A percentile compares a stretch with the other conserved stretches of the same genome.
These are phyloP conservation scores for Hortaea sp. DNA, from an alignment of 2,329 filamentous ascomycete species.

Conservation along the genomic window DNA sequence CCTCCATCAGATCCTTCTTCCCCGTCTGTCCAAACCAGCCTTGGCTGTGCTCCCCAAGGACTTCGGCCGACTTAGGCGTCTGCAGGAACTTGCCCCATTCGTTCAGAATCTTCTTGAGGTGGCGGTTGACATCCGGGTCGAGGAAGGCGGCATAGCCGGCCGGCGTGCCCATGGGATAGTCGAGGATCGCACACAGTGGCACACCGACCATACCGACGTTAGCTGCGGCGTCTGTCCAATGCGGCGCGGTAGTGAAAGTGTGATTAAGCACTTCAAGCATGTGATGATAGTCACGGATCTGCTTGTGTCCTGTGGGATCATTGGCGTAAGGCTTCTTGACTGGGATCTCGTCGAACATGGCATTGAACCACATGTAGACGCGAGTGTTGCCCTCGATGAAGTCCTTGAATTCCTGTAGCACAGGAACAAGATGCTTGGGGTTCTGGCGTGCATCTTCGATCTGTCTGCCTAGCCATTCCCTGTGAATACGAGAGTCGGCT, in stretches of 20 bases:
- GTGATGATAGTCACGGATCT: constrained; percentile 56
- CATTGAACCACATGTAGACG: constrained; percentile 55
- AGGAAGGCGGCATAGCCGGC: constrained; percentile 47
- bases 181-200: constrained; percentile 48
- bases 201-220: constrained; percentile 41
- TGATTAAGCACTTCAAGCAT: constrained; percentile 59
- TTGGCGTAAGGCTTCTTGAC: constrained; percentile 47
- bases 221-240: constrained; percentile 31
- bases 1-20: constrained; percentile 27
- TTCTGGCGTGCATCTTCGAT: constrained; percentile 46
- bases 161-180: constrained; percentile 50
- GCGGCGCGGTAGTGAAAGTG: constrained; percentile 30
- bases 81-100: constrained; percentile 34
- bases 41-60: constrained; percentile 25
- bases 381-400: constrained; percentile 56
- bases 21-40: constrained; percentile 34
- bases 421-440: constrained; percentile 45
- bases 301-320: constrained; percentile 52
- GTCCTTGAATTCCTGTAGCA: constrained; percentile 53
- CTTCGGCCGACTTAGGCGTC: constrained; percentile 27
- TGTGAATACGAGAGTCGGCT: constrained; percentile 51
- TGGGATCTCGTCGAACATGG: constrained; percentile 57
- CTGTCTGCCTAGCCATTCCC: constrained; percentile 50
- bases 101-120: constrained; percentile 43
- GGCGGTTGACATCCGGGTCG: constrained; percentile 41